A percentile compares a stretch with the other conserved stretches of the same genome.
phyloP scores from a whole-genome alignment of 202 grass and related monocot genomes.

The Carex arenaria region DNA sequence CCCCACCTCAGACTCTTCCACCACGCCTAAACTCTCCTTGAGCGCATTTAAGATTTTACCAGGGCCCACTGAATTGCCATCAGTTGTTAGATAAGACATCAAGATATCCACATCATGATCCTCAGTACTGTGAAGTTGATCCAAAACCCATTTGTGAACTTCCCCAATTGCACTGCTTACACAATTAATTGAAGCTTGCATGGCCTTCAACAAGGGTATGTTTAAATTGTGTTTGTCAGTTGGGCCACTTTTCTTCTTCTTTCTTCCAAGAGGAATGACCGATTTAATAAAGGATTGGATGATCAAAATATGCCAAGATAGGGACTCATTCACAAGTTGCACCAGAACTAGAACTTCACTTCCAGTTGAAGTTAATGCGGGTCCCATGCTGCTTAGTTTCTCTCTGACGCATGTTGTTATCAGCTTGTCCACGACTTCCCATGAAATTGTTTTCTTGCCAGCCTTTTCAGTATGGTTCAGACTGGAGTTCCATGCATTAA shows the following conservation, averaged over 20 bases:
- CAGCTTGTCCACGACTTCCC: conserved; percentile 62
- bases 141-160: conserved; percentile 50
- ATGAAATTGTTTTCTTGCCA: conserved; percentile 40
- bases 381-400: conserved; percentile 39
- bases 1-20: conserved; percentile 39
- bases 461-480: conserved; percentile 35
- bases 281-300: conserved; percentile 70
- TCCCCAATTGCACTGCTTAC: conserved; percentile 40
- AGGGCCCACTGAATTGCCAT: conserved; percentile 30
- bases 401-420: conserved; percentile 53
- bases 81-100: conserved; percentile 47
- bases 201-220: conserved; percentile 48
- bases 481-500: conserved; percentile 85
- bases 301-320: conserved; percentile 82
- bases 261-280: conserved; percentile 64
- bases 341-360: conserved; percentile 54
- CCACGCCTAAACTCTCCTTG: conserved; percentile 40
- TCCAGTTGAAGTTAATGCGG: conserved; percentile 51
- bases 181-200: conserved; percentile 51
- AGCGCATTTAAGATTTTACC: conserved; percentile 41
- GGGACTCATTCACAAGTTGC: conserved; percentile 66
- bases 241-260: conserved; percentile 75
- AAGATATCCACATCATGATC: conserved; percentile 64
- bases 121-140: conserved; percentile 46
- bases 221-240: conserved; percentile 37